Evolutionary conservation across 805 yeast genomes (phyloP).

Genomic region (Maudiozyma serrabonitensis): DNA sequence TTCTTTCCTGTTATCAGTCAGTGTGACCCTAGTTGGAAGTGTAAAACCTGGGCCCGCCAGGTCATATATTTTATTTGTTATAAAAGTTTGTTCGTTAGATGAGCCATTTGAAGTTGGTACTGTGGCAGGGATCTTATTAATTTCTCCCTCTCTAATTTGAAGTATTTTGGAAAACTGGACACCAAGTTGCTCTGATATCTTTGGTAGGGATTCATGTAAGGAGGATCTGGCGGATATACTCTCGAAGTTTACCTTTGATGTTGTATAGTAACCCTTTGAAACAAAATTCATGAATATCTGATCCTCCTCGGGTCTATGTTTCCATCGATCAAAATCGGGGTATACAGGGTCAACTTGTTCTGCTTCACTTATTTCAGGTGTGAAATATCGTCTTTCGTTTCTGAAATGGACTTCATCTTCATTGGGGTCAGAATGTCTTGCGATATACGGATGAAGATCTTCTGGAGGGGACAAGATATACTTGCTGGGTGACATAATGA

Average conservation of each 20-base stretch:
- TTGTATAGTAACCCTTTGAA: conserved; percentile 26
- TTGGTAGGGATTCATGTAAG: conserved; percentile 26
- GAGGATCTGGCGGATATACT: conserved; percentile 31
- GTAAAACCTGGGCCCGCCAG: conserved; percentile 26
- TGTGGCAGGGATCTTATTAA: conserved; percentile 20
- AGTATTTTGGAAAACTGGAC: conserved; percentile 22
- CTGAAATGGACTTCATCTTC: background rate
- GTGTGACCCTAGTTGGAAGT: conserved; percentile 52
- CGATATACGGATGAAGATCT: conserved; percentile 23
- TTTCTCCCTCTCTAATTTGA: conserved; percentile 24
- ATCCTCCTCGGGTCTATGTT: conserved; percentile 25
- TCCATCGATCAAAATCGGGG: conserved; percentile 31
- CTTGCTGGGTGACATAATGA: conserved; percentile 15
- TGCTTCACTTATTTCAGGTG: background rate
- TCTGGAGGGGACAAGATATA: conserved; percentile 27
- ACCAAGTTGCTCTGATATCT: conserved; percentile 22
- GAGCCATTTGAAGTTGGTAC: background rate
- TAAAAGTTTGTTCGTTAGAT: background rate
- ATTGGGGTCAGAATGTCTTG: background rate
- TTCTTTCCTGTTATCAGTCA: conserved; percentile 79
- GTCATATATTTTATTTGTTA: conserved; percentile 8
- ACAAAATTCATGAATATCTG: conserved; percentile 24
- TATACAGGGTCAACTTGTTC: conserved; percentile 9
- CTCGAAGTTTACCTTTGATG: conserved; percentile 28
- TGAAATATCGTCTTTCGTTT: background rate